Conservation (phyloP, 2,329 filamentous ascomycete species). For the Talaromyces atroroseus region DNA sequence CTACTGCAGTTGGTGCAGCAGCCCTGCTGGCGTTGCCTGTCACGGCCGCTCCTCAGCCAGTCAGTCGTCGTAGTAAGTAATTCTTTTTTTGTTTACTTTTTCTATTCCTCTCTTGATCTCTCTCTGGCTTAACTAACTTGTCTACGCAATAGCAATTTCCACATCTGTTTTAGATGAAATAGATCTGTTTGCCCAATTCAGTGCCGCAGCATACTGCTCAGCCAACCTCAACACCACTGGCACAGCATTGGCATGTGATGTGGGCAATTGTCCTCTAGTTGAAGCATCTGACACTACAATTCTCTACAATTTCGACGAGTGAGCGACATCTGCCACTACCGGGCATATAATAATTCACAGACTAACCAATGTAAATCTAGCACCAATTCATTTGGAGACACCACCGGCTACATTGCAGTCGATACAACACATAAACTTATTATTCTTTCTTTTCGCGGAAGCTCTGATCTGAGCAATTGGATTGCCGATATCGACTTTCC, state of each 20-base stretch:
- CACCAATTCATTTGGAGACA: conserved; percentile 26
- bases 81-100: background rate
- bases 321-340: conserved; percentile 14
- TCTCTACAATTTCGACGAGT: conserved; percentile 47
- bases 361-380: background rate
- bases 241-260: conserved; percentile 38
- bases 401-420: conserved; percentile 45
- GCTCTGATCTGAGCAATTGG: conserved; percentile 25
- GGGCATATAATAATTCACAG: background rate
- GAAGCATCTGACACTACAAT: conserved; percentile 44
- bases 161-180: conserved; percentile 36
- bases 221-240: conserved; percentile 44
- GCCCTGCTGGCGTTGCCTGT: background rate
- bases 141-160: background rate
- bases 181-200: conserved; percentile 47
- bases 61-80: conserved; percentile 4
- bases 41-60: background rate
- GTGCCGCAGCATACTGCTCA: conserved; percentile 50
- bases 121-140: background rate
- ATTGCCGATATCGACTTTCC: conserved; percentile 24
- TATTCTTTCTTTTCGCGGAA: conserved; percentile 34
- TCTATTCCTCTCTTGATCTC: background rate
- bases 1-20: background rate
- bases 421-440: conserved; percentile 40
- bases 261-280: conserved; percentile 46